Evolutionary conservation across 495 filamentous ascomycete genomes (phyloP), one percentile per base, ranked within the genome.

Genomic region (Penicillium psychrofluorescens): DNA sequence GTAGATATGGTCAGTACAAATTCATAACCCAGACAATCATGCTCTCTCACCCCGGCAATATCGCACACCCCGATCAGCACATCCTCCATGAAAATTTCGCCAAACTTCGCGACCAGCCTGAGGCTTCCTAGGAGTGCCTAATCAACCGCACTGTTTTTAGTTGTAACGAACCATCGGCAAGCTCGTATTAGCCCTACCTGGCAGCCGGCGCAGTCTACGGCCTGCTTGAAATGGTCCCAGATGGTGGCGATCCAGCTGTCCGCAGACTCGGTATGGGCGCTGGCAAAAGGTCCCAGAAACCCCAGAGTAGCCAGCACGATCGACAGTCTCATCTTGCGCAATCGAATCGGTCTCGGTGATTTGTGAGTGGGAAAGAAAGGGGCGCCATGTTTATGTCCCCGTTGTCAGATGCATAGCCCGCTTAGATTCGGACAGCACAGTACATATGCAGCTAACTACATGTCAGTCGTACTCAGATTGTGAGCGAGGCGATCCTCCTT

Each of bases 21-120:
- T 16, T 4, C 1, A 16, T 16, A 16, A 16, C 1, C 16, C 16
- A 16, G 16, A 16, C 16, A 16, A 16, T 1, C 16, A 16, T 16
- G 16, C n/a, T n/a, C 13, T 46, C 49, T 27, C 64, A 74, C 70
- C 28, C 62, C 59, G 10, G 61, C 55, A 30, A 69, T 49, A 52
- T 65, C 63, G 55, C 74, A 79, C 6, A 76, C 44, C 8, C 71
- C 62, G 6, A 64, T 75, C 36, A 71, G 45, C 1, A 69, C 59
- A 27, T 47, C 30, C 6, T 64, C 58, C 50, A 78, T 65, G 41
- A 63, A 58, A 8, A 48, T 44, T 32, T 76, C 67, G 0, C 74
- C 71, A 27, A 68, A 49, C 30, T 55, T 50, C 4, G 75, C 70
- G 11, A 69, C 49, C 2, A 62, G 51, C 45, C 76, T 74, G 11